These are phyloP conservation scores for Torulaspora microellipsoides DNA, from an alignment of 805 yeast species.

Conservation along the genomic window DNA sequence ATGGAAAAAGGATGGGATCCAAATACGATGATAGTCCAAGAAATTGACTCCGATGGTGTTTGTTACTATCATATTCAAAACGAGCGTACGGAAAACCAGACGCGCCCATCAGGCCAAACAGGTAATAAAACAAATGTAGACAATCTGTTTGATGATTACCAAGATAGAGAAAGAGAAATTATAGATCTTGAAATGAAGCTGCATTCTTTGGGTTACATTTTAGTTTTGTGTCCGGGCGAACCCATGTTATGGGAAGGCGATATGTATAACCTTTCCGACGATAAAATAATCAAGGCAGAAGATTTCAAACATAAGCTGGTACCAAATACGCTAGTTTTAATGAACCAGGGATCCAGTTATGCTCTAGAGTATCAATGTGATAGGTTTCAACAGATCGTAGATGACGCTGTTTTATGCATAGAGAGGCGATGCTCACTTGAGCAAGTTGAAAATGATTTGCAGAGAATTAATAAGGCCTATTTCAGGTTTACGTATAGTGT, in stretches of 20 bases:
- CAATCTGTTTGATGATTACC: slow-evolving; percentile 26
- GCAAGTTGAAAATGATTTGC: slow-evolving; percentile 68
- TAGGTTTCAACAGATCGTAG: slow-evolving; percentile 53
- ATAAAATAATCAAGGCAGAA: slow-evolving; percentile 29
- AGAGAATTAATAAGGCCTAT: slow-evolving; percentile 58
- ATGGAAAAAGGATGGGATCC: slow-evolving; percentile 21
- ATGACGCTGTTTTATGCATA: slow-evolving; percentile 49
- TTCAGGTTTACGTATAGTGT: slow-evolving; percentile 63
- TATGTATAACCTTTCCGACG: slow-evolving; percentile 49
- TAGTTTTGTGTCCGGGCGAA: slow-evolving; percentile 72
- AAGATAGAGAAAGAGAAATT: slow-evolving; percentile 31
- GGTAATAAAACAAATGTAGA: slow-evolving; percentile 8
- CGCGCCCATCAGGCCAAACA: slow-evolving; percentile 2
- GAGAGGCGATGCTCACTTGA: slow-evolving; percentile 69
- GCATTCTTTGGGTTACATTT: slow-evolving; percentile 51
- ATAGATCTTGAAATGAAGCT: slow-evolving; percentile 26
- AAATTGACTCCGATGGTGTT: slow-evolving; percentile 26
- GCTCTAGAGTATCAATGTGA: slow-evolving; percentile 53
- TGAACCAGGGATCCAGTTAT: slow-evolving; percentile 55
- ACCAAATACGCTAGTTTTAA: slow-evolving; percentile 19
- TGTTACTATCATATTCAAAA: slow-evolving; percentile 23
- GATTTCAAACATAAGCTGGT: slow-evolving; percentile 21
- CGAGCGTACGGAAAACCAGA: slow-evolving; percentile 10
- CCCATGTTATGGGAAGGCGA: slow-evolving; percentile 91
- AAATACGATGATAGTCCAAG: slow-evolving; percentile 29